Evolutionary conservation across 2,329 filamentous ascomycete species (phyloP).

Genomic region (Berkeleyomyces basicola): DNA sequence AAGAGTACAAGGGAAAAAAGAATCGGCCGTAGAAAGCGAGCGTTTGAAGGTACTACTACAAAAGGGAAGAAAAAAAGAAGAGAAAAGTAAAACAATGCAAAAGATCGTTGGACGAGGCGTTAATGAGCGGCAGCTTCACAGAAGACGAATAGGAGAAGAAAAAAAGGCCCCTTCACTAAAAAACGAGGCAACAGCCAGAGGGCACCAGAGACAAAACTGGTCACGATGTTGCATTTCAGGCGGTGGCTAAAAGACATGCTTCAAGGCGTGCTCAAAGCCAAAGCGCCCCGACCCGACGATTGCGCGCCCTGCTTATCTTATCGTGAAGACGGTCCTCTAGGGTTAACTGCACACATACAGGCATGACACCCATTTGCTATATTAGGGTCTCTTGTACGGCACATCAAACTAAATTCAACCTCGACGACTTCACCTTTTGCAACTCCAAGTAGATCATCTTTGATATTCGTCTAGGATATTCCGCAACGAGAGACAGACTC

Average conservation of each 20-base stretch:
- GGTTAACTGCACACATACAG: background rate
- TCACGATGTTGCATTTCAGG: background rate
- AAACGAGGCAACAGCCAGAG: background rate
- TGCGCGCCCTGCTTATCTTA: background rate
- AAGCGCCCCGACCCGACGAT: background rate
- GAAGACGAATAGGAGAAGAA: background rate
- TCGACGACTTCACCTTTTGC: no score
- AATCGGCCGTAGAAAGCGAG: background rate
- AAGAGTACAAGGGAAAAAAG: background rate
- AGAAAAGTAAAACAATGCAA: background rate
- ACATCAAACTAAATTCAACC: no score
- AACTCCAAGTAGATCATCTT: no score
- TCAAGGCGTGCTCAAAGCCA: background rate
- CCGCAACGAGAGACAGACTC: no score
- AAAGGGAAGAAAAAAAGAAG: background rate
- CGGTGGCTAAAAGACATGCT: background rate
- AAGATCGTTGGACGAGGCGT: background rate
- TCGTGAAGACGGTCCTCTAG: background rate
- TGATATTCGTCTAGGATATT: no score
- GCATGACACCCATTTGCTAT: no score
- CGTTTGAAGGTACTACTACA: background rate
- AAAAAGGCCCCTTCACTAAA: background rate
- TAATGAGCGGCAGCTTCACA: background rate
- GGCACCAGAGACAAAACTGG: background rate
- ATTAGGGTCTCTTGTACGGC: no score